A percentile compares a stretch with the other conserved stretches of the same genome.
phyloP scores from a whole-genome alignment of 768 basidiomycete genomes.

The Tricholomella constricta region DNA sequence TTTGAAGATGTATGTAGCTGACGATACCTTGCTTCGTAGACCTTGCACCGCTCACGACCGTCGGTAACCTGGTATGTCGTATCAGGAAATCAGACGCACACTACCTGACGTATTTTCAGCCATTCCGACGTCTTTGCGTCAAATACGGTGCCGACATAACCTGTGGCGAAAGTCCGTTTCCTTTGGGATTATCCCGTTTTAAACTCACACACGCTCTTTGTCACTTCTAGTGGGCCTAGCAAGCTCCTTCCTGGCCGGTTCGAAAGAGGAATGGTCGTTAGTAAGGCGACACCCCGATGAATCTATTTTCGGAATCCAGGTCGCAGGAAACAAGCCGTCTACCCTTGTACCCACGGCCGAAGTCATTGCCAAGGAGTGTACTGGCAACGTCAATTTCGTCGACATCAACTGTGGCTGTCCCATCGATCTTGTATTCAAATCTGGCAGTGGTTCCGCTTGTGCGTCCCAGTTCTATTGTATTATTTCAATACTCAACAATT shows the following conservation, averaged over 20 bases:
- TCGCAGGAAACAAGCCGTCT: constrained; percentile 86
- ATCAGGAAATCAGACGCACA: not conserved
- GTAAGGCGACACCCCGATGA: constrained; percentile 89
- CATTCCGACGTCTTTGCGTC: constrained; percentile 90
- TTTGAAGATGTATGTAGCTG: not conserved
- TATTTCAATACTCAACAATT: not conserved
- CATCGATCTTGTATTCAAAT: constrained; percentile 93
- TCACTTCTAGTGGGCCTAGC: constrained; percentile 95
- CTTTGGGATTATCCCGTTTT: not conserved
- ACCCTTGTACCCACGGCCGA: constrained; percentile 83
- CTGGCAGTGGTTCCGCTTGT: constrained; percentile 90
- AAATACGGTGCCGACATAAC: constrained; percentile 91
- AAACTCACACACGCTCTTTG: not conserved
- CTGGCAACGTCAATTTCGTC: constrained; percentile 78
- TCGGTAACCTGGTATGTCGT: constrained; percentile 81
- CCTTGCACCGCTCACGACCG: constrained; percentile 82
- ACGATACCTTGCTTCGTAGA: constrained; percentile 20
- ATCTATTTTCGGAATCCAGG: constrained; percentile 84
- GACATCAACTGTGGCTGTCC: constrained; percentile 98
- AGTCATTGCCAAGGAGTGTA: constrained; percentile 69
- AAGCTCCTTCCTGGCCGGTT: constrained; percentile 83
- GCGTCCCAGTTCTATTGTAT: constrained; percentile 34
- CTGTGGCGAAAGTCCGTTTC: constrained; percentile 80
- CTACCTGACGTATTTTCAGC: constrained; percentile 44
- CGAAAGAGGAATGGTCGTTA: constrained; percentile 94